These are phyloP conservation scores for Xylariaceae sp. DNA, from an alignment of 2,329 filamentous ascomycete species.

Conservation along the genomic window DNA sequence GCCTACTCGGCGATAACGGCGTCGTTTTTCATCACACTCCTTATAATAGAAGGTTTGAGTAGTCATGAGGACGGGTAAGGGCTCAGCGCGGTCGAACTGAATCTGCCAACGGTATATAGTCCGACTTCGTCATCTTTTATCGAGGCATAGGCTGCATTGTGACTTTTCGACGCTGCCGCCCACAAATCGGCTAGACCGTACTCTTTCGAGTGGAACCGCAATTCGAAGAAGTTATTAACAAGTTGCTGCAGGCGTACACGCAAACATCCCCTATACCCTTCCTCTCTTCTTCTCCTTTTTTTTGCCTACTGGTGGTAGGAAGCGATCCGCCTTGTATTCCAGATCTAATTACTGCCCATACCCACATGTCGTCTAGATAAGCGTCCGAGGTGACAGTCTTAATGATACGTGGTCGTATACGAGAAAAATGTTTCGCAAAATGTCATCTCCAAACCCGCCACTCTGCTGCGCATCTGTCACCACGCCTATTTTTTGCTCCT, in stretches of 20 bases:
- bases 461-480: background rate
- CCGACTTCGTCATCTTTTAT: background rate
- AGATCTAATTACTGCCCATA: conserved; percentile 7
- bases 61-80: no score
- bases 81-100: no score
- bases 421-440: background rate
- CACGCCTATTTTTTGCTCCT: background rate
- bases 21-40: no score
- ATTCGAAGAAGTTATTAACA: conserved; percentile 4
- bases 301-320: background rate
- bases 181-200: background rate
- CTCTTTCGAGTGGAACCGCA: conserved; percentile 1
- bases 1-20: no score
- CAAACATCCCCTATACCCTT: background rate
- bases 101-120: no score
- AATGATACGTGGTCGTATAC: background rate
- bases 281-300: background rate
- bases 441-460: background rate
- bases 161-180: background rate
- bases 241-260: conserved; percentile 2
- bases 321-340: background rate
- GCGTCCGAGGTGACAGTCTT: background rate
- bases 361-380: conserved; percentile 3
- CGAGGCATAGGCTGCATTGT: background rate
- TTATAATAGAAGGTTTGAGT: no score